phyloP scores from a whole-genome alignment of 2,329 filamentous ascomycete species.

The Penicillium sp. region DNA sequence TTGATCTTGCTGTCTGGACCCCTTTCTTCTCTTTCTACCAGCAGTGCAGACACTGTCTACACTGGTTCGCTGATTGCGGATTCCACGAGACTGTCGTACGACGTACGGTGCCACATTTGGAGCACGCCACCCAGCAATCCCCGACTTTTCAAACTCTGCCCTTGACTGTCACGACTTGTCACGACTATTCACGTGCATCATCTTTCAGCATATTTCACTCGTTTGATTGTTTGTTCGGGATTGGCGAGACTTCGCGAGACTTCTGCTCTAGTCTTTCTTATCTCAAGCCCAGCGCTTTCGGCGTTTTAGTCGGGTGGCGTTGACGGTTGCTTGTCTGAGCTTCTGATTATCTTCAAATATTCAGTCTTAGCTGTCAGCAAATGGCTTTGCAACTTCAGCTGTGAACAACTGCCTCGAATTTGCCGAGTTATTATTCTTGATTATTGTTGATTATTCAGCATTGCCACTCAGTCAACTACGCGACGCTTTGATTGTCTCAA shows the following conservation, averaged over 20 bases:
- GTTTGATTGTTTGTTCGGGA: not conserved
- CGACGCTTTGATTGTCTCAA: not conserved
- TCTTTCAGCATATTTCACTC: not conserved
- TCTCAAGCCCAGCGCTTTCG: not conserved
- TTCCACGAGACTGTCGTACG: constrained; percentile 2
- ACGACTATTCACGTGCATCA: not conserved
- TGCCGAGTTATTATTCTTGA: too few relatives aligned
- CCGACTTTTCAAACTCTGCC: not conserved
- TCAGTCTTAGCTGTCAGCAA: not conserved
- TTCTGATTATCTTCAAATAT: not conserved
- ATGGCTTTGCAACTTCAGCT: constrained; percentile 3
- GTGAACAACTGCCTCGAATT: not conserved
- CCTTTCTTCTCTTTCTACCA: not conserved
- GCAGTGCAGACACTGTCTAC: not conserved
- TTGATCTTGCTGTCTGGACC: not conserved
- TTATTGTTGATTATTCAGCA: not conserved
- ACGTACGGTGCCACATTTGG: not conserved
- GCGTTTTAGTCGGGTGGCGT: not conserved
- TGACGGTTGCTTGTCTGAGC: not conserved
- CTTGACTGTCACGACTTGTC: not conserved
- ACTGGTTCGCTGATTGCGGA: not conserved
- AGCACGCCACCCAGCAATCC: constrained; percentile 8
- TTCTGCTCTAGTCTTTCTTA: not conserved
- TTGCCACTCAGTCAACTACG: not conserved
- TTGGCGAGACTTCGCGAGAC: not conserved